Evolutionary conservation across 2,329 filamentous ascomycete species (phyloP).

Genomic region (Ceratocystis smalleyi): DNA sequence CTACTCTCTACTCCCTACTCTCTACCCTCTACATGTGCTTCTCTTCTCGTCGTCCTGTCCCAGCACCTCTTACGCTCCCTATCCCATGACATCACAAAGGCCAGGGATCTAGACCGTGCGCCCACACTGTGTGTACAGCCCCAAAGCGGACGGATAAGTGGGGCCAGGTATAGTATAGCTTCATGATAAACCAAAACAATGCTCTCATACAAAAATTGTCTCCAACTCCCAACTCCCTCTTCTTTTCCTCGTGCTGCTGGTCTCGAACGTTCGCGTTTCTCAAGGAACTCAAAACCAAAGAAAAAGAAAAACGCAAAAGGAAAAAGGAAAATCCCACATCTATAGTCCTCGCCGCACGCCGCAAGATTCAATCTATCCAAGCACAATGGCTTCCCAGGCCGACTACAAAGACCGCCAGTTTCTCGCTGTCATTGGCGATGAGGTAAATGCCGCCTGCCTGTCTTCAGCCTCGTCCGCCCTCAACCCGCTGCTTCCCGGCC

Average conservation of each 20-base stretch:
- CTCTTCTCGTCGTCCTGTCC: neutral
- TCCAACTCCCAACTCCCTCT: neutral
- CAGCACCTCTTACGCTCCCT: neutral
- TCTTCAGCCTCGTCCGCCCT: neutral
- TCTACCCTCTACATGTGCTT: neutral
- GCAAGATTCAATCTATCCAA: conserved; percentile 10
- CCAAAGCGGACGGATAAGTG: neutral
- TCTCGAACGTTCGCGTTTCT: neutral
- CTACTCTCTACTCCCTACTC: neutral
- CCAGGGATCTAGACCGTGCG: neutral
- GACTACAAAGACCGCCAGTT: conserved; percentile 80
- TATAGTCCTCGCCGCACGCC: neutral
- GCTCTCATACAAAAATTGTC: neutral
- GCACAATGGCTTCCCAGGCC: conserved; percentile 35
- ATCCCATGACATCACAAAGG: neutral
- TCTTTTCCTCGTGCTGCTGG: neutral
- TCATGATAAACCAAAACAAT: neutral
- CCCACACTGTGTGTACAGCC: neutral
- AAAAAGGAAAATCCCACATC: neutral
- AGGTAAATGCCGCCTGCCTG: conserved; percentile 37
- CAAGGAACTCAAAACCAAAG: too few relatives aligned
- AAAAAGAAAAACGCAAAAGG: too few relatives aligned
- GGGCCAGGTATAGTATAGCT: neutral
- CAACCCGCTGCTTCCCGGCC: neutral
- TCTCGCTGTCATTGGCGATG: conserved; percentile 92